Percentiles rank a stretch among this genome's conserved stretches.
These are phyloP conservation scores for Cytospora mali DNA, from an alignment of 2,329 filamentous ascomycete genomes.

Conservation along the genomic window DNA sequence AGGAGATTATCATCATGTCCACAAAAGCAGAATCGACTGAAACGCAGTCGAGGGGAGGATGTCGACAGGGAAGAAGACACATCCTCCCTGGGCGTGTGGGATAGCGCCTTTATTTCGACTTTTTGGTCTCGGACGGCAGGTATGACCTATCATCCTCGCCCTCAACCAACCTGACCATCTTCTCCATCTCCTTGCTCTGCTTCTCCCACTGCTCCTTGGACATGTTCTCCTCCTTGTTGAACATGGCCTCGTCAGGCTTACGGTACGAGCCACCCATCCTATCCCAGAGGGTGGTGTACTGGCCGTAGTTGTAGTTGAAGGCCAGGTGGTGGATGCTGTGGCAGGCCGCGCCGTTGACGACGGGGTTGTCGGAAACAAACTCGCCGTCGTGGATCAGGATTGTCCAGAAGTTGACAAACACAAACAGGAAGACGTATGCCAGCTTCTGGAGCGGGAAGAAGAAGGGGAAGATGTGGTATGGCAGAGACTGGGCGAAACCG, in stretches of 20 bases:
- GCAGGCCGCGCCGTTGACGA: slow-evolving; percentile 93
- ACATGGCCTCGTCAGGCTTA: slow-evolving; percentile 82
- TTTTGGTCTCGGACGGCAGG: slow-evolving; percentile 46
- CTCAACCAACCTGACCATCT: slow-evolving; percentile 72
- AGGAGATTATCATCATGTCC: not conserved
- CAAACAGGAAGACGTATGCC: slow-evolving; percentile 82
- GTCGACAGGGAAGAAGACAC: not conserved
- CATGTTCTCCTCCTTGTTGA: slow-evolving; percentile 85
- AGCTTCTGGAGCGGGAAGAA: slow-evolving; percentile 91
- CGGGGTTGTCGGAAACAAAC: slow-evolving; percentile 85
- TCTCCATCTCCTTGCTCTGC: slow-evolving; percentile 76
- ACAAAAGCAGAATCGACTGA: not conserved
- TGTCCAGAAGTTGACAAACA: slow-evolving; percentile 96
- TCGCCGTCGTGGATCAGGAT: slow-evolving; percentile 96
- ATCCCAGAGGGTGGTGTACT: slow-evolving; percentile 93
- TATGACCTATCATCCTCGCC: slow-evolving; percentile 57
- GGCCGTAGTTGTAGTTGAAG: slow-evolving; percentile 91
- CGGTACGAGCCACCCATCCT: slow-evolving; percentile 84
- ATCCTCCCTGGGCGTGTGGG: not conserved
- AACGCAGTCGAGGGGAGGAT: not conserved
- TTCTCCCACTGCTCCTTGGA: slow-evolving; percentile 76
- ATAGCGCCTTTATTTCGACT: slow-evolving; percentile 41
- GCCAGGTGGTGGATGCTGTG: slow-evolving; percentile 89
- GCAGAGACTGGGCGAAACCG: slow-evolving; percentile 83
- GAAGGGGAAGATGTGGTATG: slow-evolving; percentile 93